Conservation (phyloP, 2,329 filamentous ascomycete genomes). For the Fusarium floridanum region DNA sequence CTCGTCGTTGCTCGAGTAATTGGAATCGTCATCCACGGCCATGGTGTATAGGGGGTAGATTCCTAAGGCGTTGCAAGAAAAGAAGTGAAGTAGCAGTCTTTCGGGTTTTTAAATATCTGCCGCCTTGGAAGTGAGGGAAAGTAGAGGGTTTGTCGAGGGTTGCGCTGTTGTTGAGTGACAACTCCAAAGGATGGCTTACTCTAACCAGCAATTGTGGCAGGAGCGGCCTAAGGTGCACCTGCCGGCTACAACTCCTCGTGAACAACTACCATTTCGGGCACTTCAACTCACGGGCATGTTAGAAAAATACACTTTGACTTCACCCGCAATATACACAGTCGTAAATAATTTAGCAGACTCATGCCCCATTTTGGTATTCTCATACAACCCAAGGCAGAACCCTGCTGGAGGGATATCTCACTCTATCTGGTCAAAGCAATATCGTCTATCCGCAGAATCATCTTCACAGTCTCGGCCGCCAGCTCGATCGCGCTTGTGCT, state of each 20-base stretch:
- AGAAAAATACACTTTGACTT: neutral
- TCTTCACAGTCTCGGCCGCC: conserved; percentile 98
- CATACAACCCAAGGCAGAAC: conserved; percentile 50
- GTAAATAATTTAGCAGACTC: conserved; percentile 43
- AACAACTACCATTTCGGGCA: no score
- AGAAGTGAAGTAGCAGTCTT: neutral
- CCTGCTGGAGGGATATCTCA: conserved; percentile 47
- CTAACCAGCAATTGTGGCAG: conserved; percentile 6
- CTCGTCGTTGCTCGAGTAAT: conserved; percentile 34
- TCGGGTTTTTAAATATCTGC: neutral
- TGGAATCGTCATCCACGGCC: conserved; percentile 29
- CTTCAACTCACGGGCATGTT: no score
- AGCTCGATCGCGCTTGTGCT: conserved; percentile 98
- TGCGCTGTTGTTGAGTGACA: neutral
- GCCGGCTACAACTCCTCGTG: neutral
- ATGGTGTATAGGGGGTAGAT: conserved; percentile 10
- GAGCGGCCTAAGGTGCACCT: conserved; percentile 3
- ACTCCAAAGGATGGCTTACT: neutral
- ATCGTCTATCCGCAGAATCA: conserved; percentile 80
- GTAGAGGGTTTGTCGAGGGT: neutral
- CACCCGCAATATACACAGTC: conserved; percentile 19
- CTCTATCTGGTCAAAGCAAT: conserved; percentile 72
- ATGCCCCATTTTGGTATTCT: conserved; percentile 52
- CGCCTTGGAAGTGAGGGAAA: neutral
- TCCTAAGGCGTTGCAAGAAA: no score